These are phyloP conservation scores for Knufia fluminis DNA, from an alignment of 2,329 filamentous ascomycete genomes.

Conservation along the genomic window DNA sequence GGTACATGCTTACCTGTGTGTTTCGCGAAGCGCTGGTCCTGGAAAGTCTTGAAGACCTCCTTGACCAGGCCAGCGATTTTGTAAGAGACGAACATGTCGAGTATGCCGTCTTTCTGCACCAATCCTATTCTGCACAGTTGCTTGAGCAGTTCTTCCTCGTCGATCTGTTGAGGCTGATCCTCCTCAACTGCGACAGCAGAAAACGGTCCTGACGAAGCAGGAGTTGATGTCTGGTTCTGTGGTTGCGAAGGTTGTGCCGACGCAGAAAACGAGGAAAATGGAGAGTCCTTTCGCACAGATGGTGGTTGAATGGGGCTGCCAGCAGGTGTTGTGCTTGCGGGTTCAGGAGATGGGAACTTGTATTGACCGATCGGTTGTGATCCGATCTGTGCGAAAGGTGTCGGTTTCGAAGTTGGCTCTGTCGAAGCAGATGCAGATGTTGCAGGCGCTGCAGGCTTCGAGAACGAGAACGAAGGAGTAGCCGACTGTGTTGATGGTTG, in stretches of 20 bases:
- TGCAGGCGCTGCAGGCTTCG: conserved; percentile 1
- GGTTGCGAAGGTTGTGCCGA: background rate
- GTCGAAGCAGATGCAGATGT: background rate
- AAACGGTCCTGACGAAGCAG: background rate
- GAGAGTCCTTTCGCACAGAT: background rate
- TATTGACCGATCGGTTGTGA: background rate
- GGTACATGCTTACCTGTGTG: background rate
- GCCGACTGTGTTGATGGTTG: background rate
- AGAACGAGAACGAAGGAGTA: background rate
- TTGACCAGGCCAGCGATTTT: background rate
- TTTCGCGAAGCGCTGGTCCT: background rate
- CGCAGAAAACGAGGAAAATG: background rate
- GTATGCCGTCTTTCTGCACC: conserved; percentile 10
- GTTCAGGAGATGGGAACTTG: background rate
- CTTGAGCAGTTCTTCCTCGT: background rate
- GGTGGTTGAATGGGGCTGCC: background rate
- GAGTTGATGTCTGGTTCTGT: background rate
- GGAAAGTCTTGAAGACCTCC: background rate
- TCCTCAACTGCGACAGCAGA: background rate
- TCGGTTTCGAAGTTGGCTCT: conserved; percentile 1
- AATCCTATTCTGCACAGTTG: conserved; percentile 3
- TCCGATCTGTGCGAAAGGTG: background rate
- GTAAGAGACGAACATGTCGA: conserved; percentile 8
- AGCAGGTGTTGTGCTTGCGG: background rate
- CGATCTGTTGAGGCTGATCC: background rate